Percentiles rank a stretch among this genome's conserved stretches.
These are phyloP conservation scores for Phoma sp. DNA, from an alignment of 2,329 filamentous ascomycete species.

Conservation along the genomic window DNA sequence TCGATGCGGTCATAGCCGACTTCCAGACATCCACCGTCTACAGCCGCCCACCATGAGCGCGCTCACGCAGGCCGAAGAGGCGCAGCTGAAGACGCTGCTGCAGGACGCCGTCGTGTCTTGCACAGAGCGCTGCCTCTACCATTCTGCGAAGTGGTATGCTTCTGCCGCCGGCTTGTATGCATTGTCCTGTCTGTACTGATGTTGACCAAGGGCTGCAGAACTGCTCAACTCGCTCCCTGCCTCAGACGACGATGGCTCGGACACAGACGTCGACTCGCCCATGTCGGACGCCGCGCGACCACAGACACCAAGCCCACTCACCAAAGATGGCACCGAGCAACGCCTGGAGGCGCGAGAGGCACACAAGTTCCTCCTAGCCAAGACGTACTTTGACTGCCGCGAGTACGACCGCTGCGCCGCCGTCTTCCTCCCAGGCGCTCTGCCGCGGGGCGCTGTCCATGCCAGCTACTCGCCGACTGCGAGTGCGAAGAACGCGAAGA, in stretches of 20 bases:
- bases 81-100: conserved; percentile 73
- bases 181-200: conserved; percentile 28
- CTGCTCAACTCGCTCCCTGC: conserved; percentile 80
- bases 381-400: conserved; percentile 92
- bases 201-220: conserved; percentile 79
- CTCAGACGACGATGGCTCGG: conserved; percentile 60
- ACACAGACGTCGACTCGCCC: conserved; percentile 64
- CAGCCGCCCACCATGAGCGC: conserved; percentile 24
- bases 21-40: conserved; percentile 2
- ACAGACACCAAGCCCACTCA: conserved; percentile 54
- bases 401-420: conserved; percentile 94
- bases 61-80: conserved; percentile 52
- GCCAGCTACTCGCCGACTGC: conserved; percentile 49
- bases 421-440: conserved; percentile 82
- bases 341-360: conserved; percentile 79
- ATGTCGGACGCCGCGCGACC: conserved; percentile 61
- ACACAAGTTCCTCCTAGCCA: conserved; percentile 85
- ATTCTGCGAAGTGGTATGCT: conserved; percentile 89
- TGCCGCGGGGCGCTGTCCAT: conserved; percentile 70
- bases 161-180: not conserved
- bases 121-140: conserved; percentile 93
- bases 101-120: conserved; percentile 89
- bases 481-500: conserved; percentile 37
- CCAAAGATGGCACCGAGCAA: conserved; percentile 73
- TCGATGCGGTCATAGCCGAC: conserved; percentile 19